Percentiles rank a stretch among this genome's conserved stretches.
Conservation (phyloP, 352 stramenopile species). For the Saprolegnia parasitica region DNA sequence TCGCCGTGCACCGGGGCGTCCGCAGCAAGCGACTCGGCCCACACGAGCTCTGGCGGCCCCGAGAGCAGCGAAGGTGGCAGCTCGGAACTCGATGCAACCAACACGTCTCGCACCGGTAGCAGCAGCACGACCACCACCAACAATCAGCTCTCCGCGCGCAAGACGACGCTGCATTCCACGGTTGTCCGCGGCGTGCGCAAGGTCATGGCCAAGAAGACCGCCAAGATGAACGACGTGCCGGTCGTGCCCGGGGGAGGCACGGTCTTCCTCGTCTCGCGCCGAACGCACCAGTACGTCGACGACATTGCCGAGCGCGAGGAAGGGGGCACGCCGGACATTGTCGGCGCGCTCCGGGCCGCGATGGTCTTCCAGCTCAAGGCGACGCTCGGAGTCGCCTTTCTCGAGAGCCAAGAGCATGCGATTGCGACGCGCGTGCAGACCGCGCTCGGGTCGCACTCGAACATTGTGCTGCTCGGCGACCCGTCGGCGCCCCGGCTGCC, state of each 20-base stretch:
- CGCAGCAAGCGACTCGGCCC: neutral
- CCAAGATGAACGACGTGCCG: slow-evolving; percentile 32
- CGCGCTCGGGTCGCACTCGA: neutral
- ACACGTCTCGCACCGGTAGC: no score
- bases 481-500: neutral
- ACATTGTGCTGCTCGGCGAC: slow-evolving; percentile 27
- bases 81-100: no score
- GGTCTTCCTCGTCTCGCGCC: slow-evolving; percentile 86
- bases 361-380: slow-evolving; percentile 80
- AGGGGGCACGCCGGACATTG: slow-evolving; percentile 87
- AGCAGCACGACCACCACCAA: no score
- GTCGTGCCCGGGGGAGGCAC: slow-evolving; percentile 40
- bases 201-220: neutral
- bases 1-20: no score
- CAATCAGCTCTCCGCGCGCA: no score
- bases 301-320: slow-evolving; percentile 90
- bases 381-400: slow-evolving; percentile 31
- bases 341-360: slow-evolving; percentile 79
- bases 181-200: neutral
- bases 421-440: neutral
- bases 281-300: slow-evolving; percentile 76
- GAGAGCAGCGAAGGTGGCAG: neutral
- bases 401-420: slow-evolving; percentile 29
- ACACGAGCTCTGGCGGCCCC: neutral
- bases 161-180: neutral